These are phyloP conservation scores for Penicillium capsulatum DNA, from an alignment of 2,329 filamentous ascomycete species.

Conservation along the genomic window DNA sequence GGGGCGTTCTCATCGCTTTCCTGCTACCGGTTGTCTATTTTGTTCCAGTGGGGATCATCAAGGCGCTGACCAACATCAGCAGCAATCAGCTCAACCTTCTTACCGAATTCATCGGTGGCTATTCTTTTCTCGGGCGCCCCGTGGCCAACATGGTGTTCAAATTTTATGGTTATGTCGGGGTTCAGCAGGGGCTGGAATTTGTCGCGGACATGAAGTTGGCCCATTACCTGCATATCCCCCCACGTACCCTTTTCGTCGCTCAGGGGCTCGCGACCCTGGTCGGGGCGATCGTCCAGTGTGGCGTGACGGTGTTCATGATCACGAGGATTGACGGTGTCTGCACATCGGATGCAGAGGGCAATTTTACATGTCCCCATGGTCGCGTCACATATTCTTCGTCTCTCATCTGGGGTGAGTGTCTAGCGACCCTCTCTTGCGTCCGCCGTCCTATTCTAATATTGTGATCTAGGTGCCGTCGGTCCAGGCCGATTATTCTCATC, in stretches of 20 bases:
- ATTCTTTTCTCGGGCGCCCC: slow-evolving; percentile 45
- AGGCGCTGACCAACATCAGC: slow-evolving; percentile 48
- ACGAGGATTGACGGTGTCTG: slow-evolving; percentile 47
- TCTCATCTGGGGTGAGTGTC: slow-evolving; percentile 61
- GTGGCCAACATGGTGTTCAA: slow-evolving; percentile 62
- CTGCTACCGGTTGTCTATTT: slow-evolving; percentile 46
- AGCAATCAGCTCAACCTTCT: slow-evolving; percentile 48
- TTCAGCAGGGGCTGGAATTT: slow-evolving; percentile 60
- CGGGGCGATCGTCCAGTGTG: slow-evolving; percentile 48
- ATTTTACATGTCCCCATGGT: slow-evolving; percentile 56
- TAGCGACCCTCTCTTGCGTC: no score
- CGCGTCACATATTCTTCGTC: slow-evolving; percentile 64
- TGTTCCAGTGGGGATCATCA: slow-evolving; percentile 47
- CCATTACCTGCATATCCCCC: slow-evolving; percentile 49
- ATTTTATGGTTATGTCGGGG: slow-evolving; percentile 65
- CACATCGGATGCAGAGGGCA: slow-evolving; percentile 55
- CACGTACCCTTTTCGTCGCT: slow-evolving; percentile 48
- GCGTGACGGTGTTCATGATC: slow-evolving; percentile 49
- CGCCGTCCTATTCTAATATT: not conserved
- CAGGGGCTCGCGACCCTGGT: slow-evolving; percentile 51
- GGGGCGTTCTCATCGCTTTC: slow-evolving; percentile 45
- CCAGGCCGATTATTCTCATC: slow-evolving; percentile 64
- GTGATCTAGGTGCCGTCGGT: slow-evolving; percentile 53
- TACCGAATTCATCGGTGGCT: slow-evolving; percentile 49
- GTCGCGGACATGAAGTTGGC: slow-evolving; percentile 62